Evolutionary conservation across 768 basidiomycete species (phyloP), one percentile per base, ranked within the genome.

Genomic region (Boletellus ananas): DNA sequence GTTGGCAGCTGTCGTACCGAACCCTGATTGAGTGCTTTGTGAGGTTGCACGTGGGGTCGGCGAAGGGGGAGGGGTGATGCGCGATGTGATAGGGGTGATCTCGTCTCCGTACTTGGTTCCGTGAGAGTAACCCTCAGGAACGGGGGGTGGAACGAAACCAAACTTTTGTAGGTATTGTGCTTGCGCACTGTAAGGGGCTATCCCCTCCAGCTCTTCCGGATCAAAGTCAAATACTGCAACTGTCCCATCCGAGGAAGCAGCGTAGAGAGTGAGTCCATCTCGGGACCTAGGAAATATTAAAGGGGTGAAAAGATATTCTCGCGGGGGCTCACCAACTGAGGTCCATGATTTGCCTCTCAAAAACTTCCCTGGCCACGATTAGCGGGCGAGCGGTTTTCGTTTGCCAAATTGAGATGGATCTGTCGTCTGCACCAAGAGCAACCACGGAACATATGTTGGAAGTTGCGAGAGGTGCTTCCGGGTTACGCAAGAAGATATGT

Each of bases 401-500:
- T 66, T 94, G 85, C 96, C 96, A 99, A 8, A 99, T 82, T 3
- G 94, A 96, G 25, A 99, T 84, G 6, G 90, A 91, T 52, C 91
- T 79, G 64, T 96, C 93, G 59, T 95, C 93, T 0, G 93, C 92
- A 31, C 94, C 94, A 13, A 99, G 79, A 2, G 96, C 96, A 16
- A 93, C 87, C 11, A 95, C 88, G 12, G 91, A 91, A 56, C 90
- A 93, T 50, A 93, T 88, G 57, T 94, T 95, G 11, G 82, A 79
- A 0, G 90, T 90, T 9, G 80, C 78, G 6, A 91, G 79, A 2
- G 87, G 80, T 12, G 75, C 66, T 4, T 74, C 69, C 3, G 85
- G 78, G 53, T 91, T 84, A 7, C 90, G 84, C 47, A 94, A 75
- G 68, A 98, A 98, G 17, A 97, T 86, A 55, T 94, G 87, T 0